These are phyloP conservation scores for Pseudoneurospora amorphoporcata DNA, from an alignment of 495 filamentous ascomycete genomes.

Conservation along the genomic window DNA sequence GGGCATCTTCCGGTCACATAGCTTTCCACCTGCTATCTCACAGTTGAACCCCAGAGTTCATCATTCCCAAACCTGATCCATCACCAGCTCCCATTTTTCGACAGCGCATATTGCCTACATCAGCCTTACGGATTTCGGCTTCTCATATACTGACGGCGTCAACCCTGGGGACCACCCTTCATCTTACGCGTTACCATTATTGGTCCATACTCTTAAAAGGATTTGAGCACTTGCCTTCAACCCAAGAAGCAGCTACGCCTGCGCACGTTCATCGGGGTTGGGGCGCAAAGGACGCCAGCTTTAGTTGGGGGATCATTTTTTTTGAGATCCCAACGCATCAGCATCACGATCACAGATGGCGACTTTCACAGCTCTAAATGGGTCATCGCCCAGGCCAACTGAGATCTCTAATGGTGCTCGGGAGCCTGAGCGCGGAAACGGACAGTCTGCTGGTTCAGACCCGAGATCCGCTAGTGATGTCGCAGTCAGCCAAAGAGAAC, in stretches of 20 bases:
- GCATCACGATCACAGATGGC: constrained; percentile 30
- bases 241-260: background rate
- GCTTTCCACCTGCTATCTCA: background rate
- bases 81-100: constrained; percentile 12
- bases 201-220: background rate
- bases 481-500: constrained; percentile 19
- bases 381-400: constrained; percentile 31
- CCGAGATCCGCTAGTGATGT: constrained; percentile 21
- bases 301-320: background rate
- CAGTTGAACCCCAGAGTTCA: background rate
- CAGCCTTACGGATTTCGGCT: background rate
- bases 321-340: background rate
- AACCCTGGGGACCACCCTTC: background rate
- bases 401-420: constrained; percentile 21
- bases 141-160: background rate
- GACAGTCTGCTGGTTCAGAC: constrained; percentile 17
- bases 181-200: background rate
- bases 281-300: background rate
- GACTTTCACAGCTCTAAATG: constrained; percentile 39
- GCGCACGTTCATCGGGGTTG: background rate
- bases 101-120: constrained; percentile 8
- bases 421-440: constrained; percentile 16
- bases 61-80: background rate
- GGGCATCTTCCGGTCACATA: background rate
- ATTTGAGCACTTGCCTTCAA: background rate